Percentiles rank a stretch among this genome's conserved stretches.
phyloP scores from a whole-genome alignment of 345 rosid species.

The Nasturtium officinale region DNA sequence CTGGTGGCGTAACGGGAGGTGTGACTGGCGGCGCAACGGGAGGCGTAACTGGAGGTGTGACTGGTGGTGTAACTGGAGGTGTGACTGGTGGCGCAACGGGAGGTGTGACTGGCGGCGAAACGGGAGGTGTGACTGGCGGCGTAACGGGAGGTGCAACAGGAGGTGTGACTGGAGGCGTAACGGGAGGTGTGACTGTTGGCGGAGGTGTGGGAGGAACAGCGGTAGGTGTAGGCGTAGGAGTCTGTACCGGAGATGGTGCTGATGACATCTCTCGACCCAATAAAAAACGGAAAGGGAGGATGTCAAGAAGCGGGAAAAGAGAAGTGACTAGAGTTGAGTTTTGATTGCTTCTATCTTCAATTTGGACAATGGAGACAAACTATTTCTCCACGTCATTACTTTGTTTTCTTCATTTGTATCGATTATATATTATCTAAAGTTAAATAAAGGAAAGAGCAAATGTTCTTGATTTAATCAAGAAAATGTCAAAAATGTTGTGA shows the following conservation, averaged over 20 bases:
- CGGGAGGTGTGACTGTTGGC: neutral
- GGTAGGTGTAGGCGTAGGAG: neutral
- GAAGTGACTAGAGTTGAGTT: conserved; percentile 6
- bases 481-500: neutral
- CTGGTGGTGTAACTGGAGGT: neutral
- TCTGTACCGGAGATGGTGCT: conserved; percentile 37
- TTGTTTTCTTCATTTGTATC: neutral
- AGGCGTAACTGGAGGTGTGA: conserved; percentile 5
- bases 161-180: neutral
- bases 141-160: too few relatives aligned
- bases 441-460: neutral
- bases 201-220: neutral
- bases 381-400: neutral
- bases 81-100: conserved; percentile 10
- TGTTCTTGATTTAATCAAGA: neutral
- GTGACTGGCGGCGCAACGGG: neutral
- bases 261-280: conserved; percentile 49
- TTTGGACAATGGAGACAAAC: neutral
- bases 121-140: neutral
- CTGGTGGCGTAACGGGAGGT: neutral
- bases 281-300: neutral
- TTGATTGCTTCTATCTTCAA: neutral
- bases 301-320: conserved; percentile 12
- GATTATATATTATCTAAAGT: neutral
- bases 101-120: neutral